Base-by-base conservation (phyloP, 345 rosid genomes). In the Citrus glauca region DNA sequence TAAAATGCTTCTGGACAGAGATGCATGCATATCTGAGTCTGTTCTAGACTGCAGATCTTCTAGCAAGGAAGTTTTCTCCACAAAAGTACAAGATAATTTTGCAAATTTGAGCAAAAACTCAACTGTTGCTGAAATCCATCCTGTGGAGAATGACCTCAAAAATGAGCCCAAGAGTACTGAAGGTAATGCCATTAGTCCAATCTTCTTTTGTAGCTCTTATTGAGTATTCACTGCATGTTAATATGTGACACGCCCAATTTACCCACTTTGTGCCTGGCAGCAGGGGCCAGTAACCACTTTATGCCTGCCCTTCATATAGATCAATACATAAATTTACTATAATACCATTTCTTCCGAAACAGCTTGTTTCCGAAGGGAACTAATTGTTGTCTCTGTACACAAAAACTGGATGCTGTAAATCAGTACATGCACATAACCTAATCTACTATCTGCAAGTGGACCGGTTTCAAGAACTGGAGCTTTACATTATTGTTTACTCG, bases 131-230 rank as follows among this genome's bases (percentile, higher is more conserved):
- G 75, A 72, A 74, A 71, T 65, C 74, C 73, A 56, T 79, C 65
- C 57, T n/a, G 56, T 61, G 67, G 82, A 74, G 64, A 78, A 82
- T 72, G 72, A 76, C 53, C 19, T 77, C 78, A 77, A 63, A 10
- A 66, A 30, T 42, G 78, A 63, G 80, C 73, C 66, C 35, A 72
- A 77, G 84, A 82, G 77, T 74, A 50, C 40, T 80, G 69, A 85
- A 82, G 92, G 92, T 90, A 86, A 40, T 79, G 72, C 40, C 60
- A 55, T 57, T 71, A 8, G 59, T 24, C 59, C 50, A 45, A 45
- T 45, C 50, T 13, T 45, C 50, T 45, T 45, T 10, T 13, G 50
- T 13, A 11, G 16, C 14, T 45, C 24, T 7, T 55, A 35, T 69
- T 61, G 63, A 38, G 77, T 28, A 28, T 45, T 55, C 50, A 45